These are phyloP conservation scores for Tricholoma furcatifolium DNA, from an alignment of 768 basidiomycete species.

Conservation along the genomic window DNA sequence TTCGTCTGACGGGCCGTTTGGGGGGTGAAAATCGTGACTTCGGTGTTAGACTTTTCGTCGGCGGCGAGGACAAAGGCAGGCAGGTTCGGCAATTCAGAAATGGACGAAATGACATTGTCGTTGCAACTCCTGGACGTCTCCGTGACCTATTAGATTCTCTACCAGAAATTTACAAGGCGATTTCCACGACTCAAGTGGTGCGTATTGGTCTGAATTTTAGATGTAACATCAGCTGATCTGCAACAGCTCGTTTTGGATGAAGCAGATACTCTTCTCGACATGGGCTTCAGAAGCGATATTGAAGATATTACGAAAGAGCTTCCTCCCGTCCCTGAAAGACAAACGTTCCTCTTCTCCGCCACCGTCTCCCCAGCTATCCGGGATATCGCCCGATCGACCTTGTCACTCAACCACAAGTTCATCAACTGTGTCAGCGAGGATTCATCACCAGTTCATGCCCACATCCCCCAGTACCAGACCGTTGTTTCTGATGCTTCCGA, in stretches of 20 bases:
- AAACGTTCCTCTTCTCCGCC: constrained; percentile 91
- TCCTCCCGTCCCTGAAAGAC: constrained; percentile 64
- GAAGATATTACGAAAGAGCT: constrained; percentile 65
- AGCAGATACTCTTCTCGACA: constrained; percentile 86
- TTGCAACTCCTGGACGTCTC: constrained; percentile 88
- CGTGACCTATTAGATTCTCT: constrained; percentile 68
- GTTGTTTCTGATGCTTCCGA: constrained; percentile 61
- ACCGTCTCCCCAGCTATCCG: constrained; percentile 75
- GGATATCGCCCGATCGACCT: constrained; percentile 60
- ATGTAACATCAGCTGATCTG: constrained; percentile 5
- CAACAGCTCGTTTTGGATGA: constrained; percentile 85
- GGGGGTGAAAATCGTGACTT: constrained; percentile 36
- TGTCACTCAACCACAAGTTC: constrained; percentile 62
- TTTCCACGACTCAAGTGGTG: constrained; percentile 60
- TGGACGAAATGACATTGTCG: constrained; percentile 75
- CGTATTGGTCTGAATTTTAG: constrained; percentile 22
- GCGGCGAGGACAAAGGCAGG: constrained; percentile 62
- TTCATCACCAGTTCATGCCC: constrained; percentile 63
- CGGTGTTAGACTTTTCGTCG: constrained; percentile 73
- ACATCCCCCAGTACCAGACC: constrained; percentile 83
- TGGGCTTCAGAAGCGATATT: constrained; percentile 91
- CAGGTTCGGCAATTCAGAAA: constrained; percentile 71
- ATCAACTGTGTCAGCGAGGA: constrained; percentile 71
- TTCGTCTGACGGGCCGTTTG: constrained; percentile 61
- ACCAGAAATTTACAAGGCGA: constrained; percentile 48